Conservation (phyloP, 768 basidiomycete genomes). For the Phylloporus scabripes region DNA sequence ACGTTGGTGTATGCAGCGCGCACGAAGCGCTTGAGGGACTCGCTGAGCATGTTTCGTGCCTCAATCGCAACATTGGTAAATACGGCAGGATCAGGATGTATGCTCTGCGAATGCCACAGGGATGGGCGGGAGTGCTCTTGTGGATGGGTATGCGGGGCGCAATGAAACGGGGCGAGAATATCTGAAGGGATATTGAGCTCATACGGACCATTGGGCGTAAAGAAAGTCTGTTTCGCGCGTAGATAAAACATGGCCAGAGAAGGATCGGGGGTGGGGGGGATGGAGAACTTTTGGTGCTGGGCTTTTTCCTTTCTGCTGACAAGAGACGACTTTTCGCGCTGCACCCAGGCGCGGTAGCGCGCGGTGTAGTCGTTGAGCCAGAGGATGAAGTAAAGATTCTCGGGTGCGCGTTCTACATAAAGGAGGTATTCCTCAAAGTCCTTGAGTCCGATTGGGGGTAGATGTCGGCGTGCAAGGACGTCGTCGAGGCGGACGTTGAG, state of each 20-base stretch:
- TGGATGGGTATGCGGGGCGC: constrained; percentile 21
- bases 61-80: constrained; percentile 58
- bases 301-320: constrained; percentile 39
- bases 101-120: constrained; percentile 26
- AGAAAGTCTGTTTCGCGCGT: constrained; percentile 77
- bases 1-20: constrained; percentile 62
- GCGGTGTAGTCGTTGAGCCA: constrained; percentile 73
- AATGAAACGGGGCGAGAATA: constrained; percentile 56
- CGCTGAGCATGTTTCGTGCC: constrained; percentile 53
- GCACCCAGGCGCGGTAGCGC: constrained; percentile 40
- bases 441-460: constrained; percentile 74
- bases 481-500: constrained; percentile 68
- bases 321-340: constrained; percentile 24
- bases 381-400: constrained; percentile 81
- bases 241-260: constrained; percentile 69
- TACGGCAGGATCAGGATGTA: constrained; percentile 60
- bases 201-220: constrained; percentile 64
- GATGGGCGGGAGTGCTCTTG: constrained; percentile 9
- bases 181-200: constrained; percentile 68
- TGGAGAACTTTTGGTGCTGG: constrained; percentile 25
- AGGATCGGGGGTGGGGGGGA: constrained; percentile 39
- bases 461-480: constrained; percentile 67
- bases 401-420: constrained; percentile 69
- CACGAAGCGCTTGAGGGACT: constrained; percentile 62
- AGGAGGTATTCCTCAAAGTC: constrained; percentile 79